These are phyloP conservation scores for Botryosphaeria agaves DNA, from an alignment of 2,329 filamentous ascomycete genomes.

Conservation along the genomic window DNA sequence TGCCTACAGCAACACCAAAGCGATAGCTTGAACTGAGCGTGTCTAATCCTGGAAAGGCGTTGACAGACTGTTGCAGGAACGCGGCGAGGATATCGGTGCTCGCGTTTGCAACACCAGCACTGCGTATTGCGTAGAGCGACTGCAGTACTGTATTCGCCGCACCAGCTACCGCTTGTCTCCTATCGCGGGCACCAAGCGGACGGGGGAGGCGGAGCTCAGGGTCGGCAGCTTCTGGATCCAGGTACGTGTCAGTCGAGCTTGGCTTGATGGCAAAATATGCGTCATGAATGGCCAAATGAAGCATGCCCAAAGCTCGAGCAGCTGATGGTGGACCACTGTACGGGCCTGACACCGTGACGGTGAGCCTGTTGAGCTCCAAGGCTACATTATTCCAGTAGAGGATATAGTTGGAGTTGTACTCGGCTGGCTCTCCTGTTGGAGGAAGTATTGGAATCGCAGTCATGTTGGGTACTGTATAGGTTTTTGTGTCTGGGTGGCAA, in stretches of 20 bases:
- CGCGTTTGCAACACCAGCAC: conserved; percentile 4
- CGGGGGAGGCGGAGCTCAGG: conserved; percentile 5
- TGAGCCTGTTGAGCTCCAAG: conserved; percentile 4
- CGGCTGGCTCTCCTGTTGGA: conserved; percentile 3
- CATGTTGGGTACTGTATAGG: too few relatives aligned
- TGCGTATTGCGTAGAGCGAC: conserved; percentile 6
- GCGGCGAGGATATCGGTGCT: conserved; percentile 6
- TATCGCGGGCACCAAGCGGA: conserved; percentile 5
- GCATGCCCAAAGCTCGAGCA: conserved; percentile 6
- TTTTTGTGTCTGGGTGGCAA: too few relatives aligned
- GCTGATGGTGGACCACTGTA: conserved; percentile 1
- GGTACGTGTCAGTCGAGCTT: conserved; percentile 7
- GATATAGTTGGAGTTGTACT: conserved; percentile 6
- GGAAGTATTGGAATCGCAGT: conserved; percentile 2
- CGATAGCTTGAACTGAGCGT: conserved; percentile 7
- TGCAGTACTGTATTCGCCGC: conserved; percentile 9
- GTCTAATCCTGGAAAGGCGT: conserved; percentile 5
- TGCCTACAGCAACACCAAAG: conserved; percentile 9
- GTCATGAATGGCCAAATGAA: conserved; percentile 11
- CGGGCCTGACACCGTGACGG: background rate
- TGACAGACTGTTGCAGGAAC: conserved; percentile 3
- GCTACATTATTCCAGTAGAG: conserved; percentile 6
- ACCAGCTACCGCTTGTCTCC: conserved; percentile 9
- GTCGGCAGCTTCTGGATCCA: conserved; percentile 3
- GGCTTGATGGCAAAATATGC: conserved; percentile 11